Base-by-base conservation (phyloP, 1,284 basidiomycete genomes). In the Fistulina hepatica region DNA sequence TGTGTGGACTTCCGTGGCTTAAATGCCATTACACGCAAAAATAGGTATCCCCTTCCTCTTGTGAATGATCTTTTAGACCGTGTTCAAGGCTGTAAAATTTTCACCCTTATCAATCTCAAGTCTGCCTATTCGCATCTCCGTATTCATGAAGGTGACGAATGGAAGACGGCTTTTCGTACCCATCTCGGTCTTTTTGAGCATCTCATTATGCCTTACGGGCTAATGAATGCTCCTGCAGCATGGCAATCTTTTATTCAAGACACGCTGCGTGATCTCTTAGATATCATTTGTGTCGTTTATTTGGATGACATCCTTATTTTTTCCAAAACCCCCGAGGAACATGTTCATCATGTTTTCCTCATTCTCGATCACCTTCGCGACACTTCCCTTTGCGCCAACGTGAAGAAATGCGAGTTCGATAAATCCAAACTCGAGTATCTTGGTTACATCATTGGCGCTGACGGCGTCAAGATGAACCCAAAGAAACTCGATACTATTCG, bases 11-110 rank as follows among this genome's bases (percentile, higher is more conserved):
- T 67, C 44, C 34, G 55, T 0, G 44, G 44, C 8, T 42, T 67
- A 9, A 68, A 68, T 43, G 25, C 38, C 0, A 42, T 55, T 9
- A 67, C 59, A 0, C 44, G 55, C 3, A 65, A 65, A 43, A 58
- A 64, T 39, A 42, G 42, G 0, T 57, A 59, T 36, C 58, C 57
- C 0, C 34, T 66, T 1, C 65, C 61, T 1, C 48, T 63, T 1
- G 59, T 63, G n/a, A 40, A 12, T 5, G 21, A 10, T 10, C 9
- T 24, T 9, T 8, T 35, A n/a, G 21, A 35, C 21, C 34, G 34
- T 5, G n/a, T 35, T 5, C 43, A 8, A 55, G 63, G 39, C 3
- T 53, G 57, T 1, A 47, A 44, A 22, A 35, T 45, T 28, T 67
- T 62, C 45, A 58, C 55, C 5, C 61, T 61, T 36, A 38, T 66